Base-by-base conservation (phyloP, 257 asterid species). In the Misopates orontium region DNA sequence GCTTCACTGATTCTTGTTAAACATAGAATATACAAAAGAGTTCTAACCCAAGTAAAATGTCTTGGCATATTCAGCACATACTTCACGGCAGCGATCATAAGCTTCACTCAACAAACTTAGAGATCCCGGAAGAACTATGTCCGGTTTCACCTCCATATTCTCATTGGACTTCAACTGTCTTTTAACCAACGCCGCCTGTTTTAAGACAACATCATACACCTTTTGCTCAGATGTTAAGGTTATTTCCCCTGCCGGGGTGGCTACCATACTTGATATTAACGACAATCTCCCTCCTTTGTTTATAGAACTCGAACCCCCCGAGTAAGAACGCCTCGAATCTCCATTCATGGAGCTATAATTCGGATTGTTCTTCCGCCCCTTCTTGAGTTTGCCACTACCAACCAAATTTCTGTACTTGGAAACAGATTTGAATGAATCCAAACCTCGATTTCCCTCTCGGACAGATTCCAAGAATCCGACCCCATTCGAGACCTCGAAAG, bases 51-150 rank as follows among this genome's bases (percentile, higher is more conserved):
- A 79, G 82, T 88, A 85, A 83, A 94, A 94, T 22, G 99, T 90
- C 88, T 94, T 90, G 68, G 99, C 99, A 79, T 94, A 94, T 69
- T 90, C 99, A 0, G 96, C 99, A 70, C 99, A 94, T 18, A 94
- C 88, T 86, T 90, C 94, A 0, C 98, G 78, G 52, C 99, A 90
- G 4, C 99, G 91, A 77, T 88, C 91, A 81, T 94, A 94, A 62
- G 99, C 99, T 74, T 88, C 99, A 64, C 74, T 84, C 75, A 94
- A 77, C 78, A 94, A 22, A 56, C 83, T 73, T 60, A 79, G 77
- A 40, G 86, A 71, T 28, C 96, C 95, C 0, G 96, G 96, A 57
- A 88, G 72, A 47, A 51, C 80, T 10, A 86, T 77, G 56, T 85
- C 90, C 0, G 92, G 96, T 75, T 85, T 90, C 64, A 90, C 95